These are phyloP conservation scores for Zygotorulaspora florentina DNA, from an alignment of 805 yeast species.

Conservation along the genomic window DNA sequence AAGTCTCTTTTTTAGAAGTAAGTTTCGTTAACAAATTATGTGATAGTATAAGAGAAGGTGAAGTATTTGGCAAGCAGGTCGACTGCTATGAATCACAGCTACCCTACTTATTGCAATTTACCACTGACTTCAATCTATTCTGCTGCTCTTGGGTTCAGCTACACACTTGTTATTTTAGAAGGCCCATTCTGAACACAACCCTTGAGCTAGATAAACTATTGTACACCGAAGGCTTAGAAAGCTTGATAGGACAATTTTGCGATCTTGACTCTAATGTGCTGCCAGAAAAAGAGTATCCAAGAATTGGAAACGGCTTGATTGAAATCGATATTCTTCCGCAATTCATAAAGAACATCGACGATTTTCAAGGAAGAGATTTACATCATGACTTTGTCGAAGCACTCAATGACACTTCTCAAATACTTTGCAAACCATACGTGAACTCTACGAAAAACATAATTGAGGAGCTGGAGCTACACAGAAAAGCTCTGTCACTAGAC, in stretches of 20 bases:
- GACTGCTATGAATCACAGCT: constrained; percentile 78
- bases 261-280: constrained; percentile 17
- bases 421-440: constrained; percentile 28
- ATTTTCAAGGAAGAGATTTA: constrained; percentile 41
- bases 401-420: constrained; percentile 6
- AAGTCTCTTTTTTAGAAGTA: constrained; percentile 66
- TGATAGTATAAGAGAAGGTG: constrained; percentile 45
- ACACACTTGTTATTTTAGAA: constrained; percentile 47
- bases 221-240: constrained; percentile 33
- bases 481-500: constrained; percentile 40
- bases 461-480: constrained; percentile 52
- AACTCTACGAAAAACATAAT: constrained; percentile 53
- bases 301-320: constrained; percentile 59
- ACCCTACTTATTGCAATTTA: constrained; percentile 70
- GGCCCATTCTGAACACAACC: constrained; percentile 44
- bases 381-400: constrained; percentile 50
- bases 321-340: constrained; percentile 69
- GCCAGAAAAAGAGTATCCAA: constrained; percentile 30
- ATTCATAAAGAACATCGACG: constrained; percentile 54
- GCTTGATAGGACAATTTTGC: constrained; percentile 31
- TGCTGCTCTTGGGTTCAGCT: constrained; percentile 78
- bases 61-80: constrained; percentile 35
- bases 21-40: constrained; percentile 51
- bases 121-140: constrained; percentile 75
- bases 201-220: constrained; percentile 29